Conservation (phyloP, 75 land plant genomes). For the Pinus tabuliformis region DNA sequence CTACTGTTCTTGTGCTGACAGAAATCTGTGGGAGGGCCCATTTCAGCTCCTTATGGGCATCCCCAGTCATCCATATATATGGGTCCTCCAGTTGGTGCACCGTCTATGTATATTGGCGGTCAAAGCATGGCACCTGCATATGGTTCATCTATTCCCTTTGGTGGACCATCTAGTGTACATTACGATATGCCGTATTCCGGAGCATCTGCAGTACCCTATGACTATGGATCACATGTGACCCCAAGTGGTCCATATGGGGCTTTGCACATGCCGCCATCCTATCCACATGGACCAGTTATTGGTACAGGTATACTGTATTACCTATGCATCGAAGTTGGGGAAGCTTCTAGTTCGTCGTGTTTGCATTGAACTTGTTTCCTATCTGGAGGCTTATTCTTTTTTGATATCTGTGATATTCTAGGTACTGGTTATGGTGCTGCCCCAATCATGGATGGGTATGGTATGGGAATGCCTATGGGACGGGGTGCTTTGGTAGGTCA, state of each 20-base stretch:
- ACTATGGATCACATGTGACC: slow-evolving; percentile 62
- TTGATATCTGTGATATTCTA: slow-evolving; percentile 6
- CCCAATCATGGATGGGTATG: slow-evolving; percentile 85
- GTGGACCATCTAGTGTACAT: slow-evolving; percentile 6
- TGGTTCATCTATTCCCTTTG: slow-evolving; percentile 7
- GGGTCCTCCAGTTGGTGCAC: slow-evolving; percentile 8
- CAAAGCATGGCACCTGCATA: slow-evolving; percentile 10
- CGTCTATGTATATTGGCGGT: slow-evolving; percentile 9
- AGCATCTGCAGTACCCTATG: slow-evolving; percentile 60
- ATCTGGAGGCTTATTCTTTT: neutral
- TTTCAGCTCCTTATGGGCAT: slow-evolving; percentile 7
- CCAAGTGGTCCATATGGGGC: slow-evolving; percentile 67
- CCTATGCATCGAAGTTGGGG: neutral
- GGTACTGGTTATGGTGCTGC: slow-evolving; percentile 84
- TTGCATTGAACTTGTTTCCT: neutral
- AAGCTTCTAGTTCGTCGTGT: neutral
- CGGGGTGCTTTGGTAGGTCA: slow-evolving; percentile 51
- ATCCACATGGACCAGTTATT: slow-evolving; percentile 61
- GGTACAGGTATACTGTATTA: slow-evolving; percentile 35
- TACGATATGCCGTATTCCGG: slow-evolving; percentile 6
- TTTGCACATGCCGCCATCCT: slow-evolving; percentile 54
- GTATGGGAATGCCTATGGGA: slow-evolving; percentile 42
- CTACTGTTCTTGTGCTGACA: neutral
- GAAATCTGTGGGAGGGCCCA: slow-evolving; percentile 6
- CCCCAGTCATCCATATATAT: slow-evolving; percentile 5